Evolutionary conservation across 2,329 filamentous ascomycete species (phyloP).

Genomic region (Phaeosphaeria sp.): DNA sequence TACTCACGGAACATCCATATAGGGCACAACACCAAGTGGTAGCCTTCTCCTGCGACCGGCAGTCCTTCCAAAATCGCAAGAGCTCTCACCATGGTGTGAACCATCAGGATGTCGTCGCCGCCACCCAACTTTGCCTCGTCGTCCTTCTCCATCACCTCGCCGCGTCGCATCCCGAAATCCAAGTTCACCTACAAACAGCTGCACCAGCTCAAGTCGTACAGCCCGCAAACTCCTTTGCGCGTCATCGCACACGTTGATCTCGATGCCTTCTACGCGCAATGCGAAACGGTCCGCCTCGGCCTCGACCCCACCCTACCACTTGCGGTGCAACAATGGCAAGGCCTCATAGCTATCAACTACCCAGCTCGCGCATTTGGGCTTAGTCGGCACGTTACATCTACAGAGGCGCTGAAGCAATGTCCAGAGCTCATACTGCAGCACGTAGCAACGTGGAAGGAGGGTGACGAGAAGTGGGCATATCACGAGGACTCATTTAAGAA

Average conservation of each 20-base stretch:
- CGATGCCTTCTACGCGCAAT: slow-evolving; percentile 95
- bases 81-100: slow-evolving; percentile 17
- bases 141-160: slow-evolving; percentile 48
- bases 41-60: neutral
- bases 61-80: neutral
- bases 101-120: slow-evolving; percentile 54
- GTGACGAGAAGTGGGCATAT: slow-evolving; percentile 91
- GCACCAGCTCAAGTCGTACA: slow-evolving; percentile 73
- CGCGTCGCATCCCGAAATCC: slow-evolving; percentile 59
- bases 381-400: slow-evolving; percentile 76
- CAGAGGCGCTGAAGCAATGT: slow-evolving; percentile 85
- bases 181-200: slow-evolving; percentile 87
- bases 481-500: slow-evolving; percentile 78
- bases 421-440: slow-evolving; percentile 86
- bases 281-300: slow-evolving; percentile 86
- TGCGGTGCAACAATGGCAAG: slow-evolving; percentile 95
- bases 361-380: slow-evolving; percentile 83
- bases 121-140: slow-evolving; percentile 56
- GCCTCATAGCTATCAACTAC: slow-evolving; percentile 96
- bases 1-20: slow-evolving; percentile 1
- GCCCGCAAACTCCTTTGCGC: slow-evolving; percentile 76
- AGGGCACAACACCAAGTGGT: neutral
- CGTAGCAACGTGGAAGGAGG: slow-evolving; percentile 93
- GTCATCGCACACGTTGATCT: slow-evolving; percentile 92
- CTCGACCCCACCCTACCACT: slow-evolving; percentile 78